Evolutionary conservation across 306 rosid species (phyloP), one percentile per base, ranked within the genome.

Genomic region (Prunus padus): DNA sequence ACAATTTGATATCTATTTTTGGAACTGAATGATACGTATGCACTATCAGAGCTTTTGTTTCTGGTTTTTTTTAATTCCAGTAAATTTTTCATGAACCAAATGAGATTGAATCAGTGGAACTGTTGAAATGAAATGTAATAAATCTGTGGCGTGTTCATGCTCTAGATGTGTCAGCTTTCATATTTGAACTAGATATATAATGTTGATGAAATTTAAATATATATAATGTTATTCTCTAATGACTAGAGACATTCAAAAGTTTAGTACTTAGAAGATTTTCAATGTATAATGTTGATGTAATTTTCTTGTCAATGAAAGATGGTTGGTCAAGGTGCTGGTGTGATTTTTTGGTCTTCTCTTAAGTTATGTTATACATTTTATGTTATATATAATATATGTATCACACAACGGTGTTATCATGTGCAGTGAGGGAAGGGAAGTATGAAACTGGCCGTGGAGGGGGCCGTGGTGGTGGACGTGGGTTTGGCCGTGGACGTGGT

Each of bases 401-500:
- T 3, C 68, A 25, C 7, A n/a, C 44, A 20, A 30, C 5, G 8
- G 2, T 56, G 8, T 25, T 45, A 5, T 31, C 47, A 14, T 70
- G 11, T 70, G 64, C 76, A 86, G 93, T 88, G 74, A 86, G 75
- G 76, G 93, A 86, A 73, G 51, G 74, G 26, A 86, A 40, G 82
- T 76, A 65, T 66, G 93, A 86, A 19, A 26, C 37, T 45, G 81
- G 93, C 45, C 89, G 84, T 67, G 86, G 87, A 1, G 88, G 89
- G 8, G 89, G 85, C 19, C 56, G 85, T 30, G 67, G 42, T 26
- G 78, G 84, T 59, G 92, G 84, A 5, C 87, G 83, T 30, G 89
- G 87, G 10, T 78, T 22, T 75, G 79, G 84, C 1, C 87, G 88
- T 40, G 89, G 91, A 13, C 84, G 87, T 67, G 88, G 92, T 66